Evolutionary conservation across 352 stramenopile genomes (phyloP).

Genomic region (Hyaloperonospora brassicae): DNA sequence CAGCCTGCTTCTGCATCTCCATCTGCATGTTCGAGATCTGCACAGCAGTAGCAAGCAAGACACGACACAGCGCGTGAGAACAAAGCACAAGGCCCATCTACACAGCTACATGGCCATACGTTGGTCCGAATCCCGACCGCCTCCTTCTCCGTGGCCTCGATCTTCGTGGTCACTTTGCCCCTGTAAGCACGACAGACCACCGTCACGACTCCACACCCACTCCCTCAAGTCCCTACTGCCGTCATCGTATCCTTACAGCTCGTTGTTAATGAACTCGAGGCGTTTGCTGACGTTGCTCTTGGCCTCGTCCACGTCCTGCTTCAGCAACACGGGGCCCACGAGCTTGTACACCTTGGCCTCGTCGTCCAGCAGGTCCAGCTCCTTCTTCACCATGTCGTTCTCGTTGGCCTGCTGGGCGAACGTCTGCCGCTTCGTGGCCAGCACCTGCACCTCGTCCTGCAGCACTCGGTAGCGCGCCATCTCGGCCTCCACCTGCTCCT

Average conservation of each 20-base stretch:
- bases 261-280: constrained; percentile 93
- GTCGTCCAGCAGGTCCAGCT: constrained; percentile 82
- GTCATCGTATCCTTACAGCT: constrained; percentile 55
- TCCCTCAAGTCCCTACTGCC: no score
- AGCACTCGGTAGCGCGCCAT: constrained; percentile 87
- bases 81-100: not conserved
- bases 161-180: constrained; percentile 82
- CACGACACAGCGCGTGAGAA: not conserved
- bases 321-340: constrained; percentile 91
- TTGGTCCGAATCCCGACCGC: constrained; percentile 82
- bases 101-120: constrained; percentile 23
- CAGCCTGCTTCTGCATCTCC: constrained; percentile 84
- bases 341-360: constrained; percentile 92
- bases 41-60: constrained; percentile 7
- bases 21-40: constrained; percentile 86
- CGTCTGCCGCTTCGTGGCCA: constrained; percentile 82
- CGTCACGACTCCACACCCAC: no score
- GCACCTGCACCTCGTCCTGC: constrained; percentile 85
- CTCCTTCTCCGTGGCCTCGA: constrained; percentile 87
- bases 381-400: constrained; percentile 95
- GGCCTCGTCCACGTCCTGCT: constrained; percentile 90
- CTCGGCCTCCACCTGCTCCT: constrained; percentile 82
- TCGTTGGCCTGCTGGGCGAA: constrained; percentile 91
- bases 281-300: constrained; percentile 93
- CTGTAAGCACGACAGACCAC: constrained; percentile 22